Conservation (phyloP, 768 basidiomycete genomes). For the Agrocybe praecox region DNA sequence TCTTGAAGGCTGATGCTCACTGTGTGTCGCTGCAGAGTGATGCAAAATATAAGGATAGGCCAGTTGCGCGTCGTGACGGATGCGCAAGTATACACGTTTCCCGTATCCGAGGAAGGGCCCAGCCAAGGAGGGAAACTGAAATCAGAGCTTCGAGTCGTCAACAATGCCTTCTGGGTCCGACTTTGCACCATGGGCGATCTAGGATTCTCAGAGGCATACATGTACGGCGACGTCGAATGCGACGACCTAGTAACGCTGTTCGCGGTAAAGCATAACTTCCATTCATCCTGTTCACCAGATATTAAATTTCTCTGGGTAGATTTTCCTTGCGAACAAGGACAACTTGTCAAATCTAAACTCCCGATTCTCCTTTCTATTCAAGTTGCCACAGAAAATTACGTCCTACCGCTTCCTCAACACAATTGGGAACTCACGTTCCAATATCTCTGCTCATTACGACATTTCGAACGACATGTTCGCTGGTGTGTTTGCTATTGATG, state of each 20-base stretch:
- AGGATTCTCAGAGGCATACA: slow-evolving; percentile 77
- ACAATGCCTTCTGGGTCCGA: slow-evolving; percentile 61
- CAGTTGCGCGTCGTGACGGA: slow-evolving; percentile 50
- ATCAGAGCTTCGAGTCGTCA: slow-evolving; percentile 50
- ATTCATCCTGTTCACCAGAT: background rate
- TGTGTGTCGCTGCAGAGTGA: slow-evolving; percentile 29
- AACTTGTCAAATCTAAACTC: slow-evolving; percentile 53
- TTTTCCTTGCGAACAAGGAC: slow-evolving; percentile 61
- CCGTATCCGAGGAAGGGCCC: slow-evolving; percentile 22
- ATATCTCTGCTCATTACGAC: slow-evolving; percentile 80
- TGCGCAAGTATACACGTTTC: slow-evolving; percentile 47
- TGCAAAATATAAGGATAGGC: slow-evolving; percentile 49
- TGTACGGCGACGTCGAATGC: slow-evolving; percentile 77
- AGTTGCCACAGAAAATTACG: slow-evolving; percentile 53
- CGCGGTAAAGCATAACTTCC: slow-evolving; percentile 40
- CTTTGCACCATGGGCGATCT: slow-evolving; percentile 64
- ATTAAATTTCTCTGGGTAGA: slow-evolving; percentile 35
- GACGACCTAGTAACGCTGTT: slow-evolving; percentile 68
- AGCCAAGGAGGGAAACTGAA: slow-evolving; percentile 25
- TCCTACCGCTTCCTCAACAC: slow-evolving; percentile 67
- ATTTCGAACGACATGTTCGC: slow-evolving; percentile 78
- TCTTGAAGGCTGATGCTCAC: background rate
- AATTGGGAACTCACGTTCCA: slow-evolving; percentile 62
- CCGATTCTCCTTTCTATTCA: slow-evolving; percentile 53
- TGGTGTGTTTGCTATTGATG: slow-evolving; percentile 33